Percentiles rank a stretch among this genome's conserved stretches.
These are phyloP conservation scores for Paraleonurus japonicus DNA, from an alignment of 257 asterid genomes.

Conservation along the genomic window DNA sequence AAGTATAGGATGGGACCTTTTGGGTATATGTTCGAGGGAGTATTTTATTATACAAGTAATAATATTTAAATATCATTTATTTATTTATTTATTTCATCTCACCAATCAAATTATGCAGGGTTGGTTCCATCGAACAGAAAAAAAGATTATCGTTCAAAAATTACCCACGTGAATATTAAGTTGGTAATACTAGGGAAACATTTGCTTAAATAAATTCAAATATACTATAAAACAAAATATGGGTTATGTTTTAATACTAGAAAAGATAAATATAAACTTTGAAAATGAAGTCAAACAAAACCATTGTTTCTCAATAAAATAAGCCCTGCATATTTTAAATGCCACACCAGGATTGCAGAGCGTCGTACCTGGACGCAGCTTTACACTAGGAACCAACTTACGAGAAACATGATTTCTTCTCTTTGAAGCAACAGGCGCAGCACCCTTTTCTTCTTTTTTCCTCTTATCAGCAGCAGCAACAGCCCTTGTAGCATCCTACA, in stretches of 20 bases:
- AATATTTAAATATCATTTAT: background rate
- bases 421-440: slow-evolving; percentile 42
- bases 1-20: too few relatives aligned
- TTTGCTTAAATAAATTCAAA: background rate
- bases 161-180: background rate
- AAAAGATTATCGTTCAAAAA: background rate
- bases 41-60: background rate
- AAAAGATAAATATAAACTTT: background rate
- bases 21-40: too few relatives aligned
- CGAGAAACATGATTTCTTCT: slow-evolving; percentile 69
- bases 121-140: background rate
- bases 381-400: slow-evolving; percentile 76
- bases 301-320: slow-evolving; percentile 2
- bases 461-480: slow-evolving; percentile 69
- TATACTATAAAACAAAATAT: background rate
- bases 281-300: slow-evolving; percentile 3
- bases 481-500: slow-evolving; percentile 81
- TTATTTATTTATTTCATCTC: background rate
- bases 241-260: background rate
- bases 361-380: slow-evolving; percentile 73
- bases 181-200: background rate
- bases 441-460: slow-evolving; percentile 56
- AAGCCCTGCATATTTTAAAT: slow-evolving; percentile 22
- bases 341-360: slow-evolving; percentile 84
- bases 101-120: background rate